A percentile compares a stretch with the other conserved stretches of the same genome.
These are phyloP conservation scores for Rhizomucor miehei DNA, from an alignment of 371 early-diverging fungal species.

Conservation along the genomic window DNA sequence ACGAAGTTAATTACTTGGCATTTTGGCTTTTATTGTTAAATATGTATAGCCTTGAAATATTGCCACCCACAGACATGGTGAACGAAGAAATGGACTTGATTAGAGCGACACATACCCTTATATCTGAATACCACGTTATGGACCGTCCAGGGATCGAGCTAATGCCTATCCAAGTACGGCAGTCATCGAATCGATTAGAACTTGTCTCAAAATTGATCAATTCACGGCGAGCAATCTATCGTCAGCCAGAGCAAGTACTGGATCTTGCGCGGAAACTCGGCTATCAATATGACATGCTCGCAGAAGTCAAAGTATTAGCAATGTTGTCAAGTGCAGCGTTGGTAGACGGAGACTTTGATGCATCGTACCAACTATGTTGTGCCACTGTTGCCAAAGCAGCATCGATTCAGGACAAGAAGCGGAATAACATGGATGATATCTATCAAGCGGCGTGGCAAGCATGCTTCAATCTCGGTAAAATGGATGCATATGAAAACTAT, in stretches of 20 bases:
- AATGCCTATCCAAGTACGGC: conserved; percentile 78
- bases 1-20: neutral
- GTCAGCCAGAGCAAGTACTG: conserved; percentile 47
- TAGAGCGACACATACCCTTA: conserved; percentile 69
- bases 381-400: conserved; percentile 39
- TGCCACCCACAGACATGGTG: conserved; percentile 62
- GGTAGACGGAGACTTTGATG: conserved; percentile 49
- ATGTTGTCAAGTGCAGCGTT: conserved; percentile 63
- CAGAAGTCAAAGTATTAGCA: conserved; percentile 51
- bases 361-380: conserved; percentile 52
- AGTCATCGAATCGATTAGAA: conserved; percentile 59
- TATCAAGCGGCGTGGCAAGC: conserved; percentile 54
- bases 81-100: conserved; percentile 66
- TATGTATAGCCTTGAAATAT: conserved; percentile 55
- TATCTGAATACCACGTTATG: conserved; percentile 52
- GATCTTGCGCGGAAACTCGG: conserved; percentile 63
- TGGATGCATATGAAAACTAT: conserved; percentile 39
- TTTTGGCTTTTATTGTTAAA: neutral
- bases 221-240: conserved; percentile 51
- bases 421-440: conserved; percentile 29
- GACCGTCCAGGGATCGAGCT: conserved; percentile 52
- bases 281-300: conserved; percentile 42
- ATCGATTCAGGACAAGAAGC: neutral
- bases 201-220: conserved; percentile 59
- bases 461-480: conserved; percentile 52